Base-by-base conservation (phyloP, 2,329 filamentous ascomycete species). In the Ascosphaera aggregata region DNA sequence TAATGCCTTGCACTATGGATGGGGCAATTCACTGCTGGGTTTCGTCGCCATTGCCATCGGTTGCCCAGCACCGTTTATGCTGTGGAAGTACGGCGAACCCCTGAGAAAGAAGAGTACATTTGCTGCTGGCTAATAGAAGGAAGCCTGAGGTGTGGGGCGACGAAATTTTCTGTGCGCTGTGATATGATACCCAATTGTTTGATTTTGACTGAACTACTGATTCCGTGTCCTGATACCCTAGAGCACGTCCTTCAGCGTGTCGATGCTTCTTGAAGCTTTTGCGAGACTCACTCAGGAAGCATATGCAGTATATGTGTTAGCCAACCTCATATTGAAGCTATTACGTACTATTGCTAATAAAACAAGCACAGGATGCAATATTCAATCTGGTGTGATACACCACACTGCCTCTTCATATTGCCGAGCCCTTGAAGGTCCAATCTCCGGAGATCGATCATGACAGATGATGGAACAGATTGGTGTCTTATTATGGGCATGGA, bases 51-150 rank as follows among this genome's bases (percentile, higher is more conserved):
- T 61, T 32, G 53, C 31, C 1, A 42, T 63, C 18, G 59, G 59
- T 0, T 42, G 66, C 17, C 62, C 64, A 2, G 64, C 63, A 17
- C 65, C 66, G 13, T 49, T 67, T 2, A 48, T 68, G 41, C 45
- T 70, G 40, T 69, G 64, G 65, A 60, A 50, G 37, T 67, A 54
- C 51, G 66, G 66, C 0, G 57, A 59, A 49, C 47, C 36, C 37
- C 43, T 70, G 48, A 53, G 66, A 44, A 55, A 45, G 42, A 58
- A 51, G 50, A 67, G 63, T 50, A 53, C 58, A 17, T 69, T 60
- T 42, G 43, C 42, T 40, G 42, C 44, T 24, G 44, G 44, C 11
- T 43, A 15, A 35, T 7, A 27, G 11, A 27, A 5, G 22, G 22
- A 35, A 18, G n/a, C 8, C n/a, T 7, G 34, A 15, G 34, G 22